These are phyloP conservation scores for Metschnikowia proteae DNA, from an alignment of 805 yeast genomes.

Conservation along the genomic window DNA sequence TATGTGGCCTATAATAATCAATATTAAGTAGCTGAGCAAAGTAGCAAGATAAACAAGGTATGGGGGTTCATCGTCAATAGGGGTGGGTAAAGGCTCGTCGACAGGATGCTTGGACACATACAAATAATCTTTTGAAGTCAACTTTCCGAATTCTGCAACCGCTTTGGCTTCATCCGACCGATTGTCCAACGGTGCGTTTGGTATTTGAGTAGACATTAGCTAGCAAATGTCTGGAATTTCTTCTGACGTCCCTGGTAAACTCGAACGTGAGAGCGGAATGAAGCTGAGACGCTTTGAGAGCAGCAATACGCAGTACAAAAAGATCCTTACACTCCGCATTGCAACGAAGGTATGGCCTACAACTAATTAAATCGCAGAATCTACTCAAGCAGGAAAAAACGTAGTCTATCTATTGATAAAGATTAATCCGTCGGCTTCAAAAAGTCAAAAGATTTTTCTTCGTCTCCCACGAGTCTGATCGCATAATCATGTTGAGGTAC, in stretches of 20 bases:
- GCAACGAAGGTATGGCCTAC: background rate
- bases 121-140: conserved; percentile 62
- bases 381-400: too few species aligned
- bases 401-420: background rate
- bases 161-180: conserved; percentile 31
- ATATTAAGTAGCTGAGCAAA: conserved; percentile 76
- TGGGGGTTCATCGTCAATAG: conserved; percentile 82
- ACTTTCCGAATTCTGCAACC: conserved; percentile 69
- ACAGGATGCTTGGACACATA: conserved; percentile 57
- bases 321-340: background rate
- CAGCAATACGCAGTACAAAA: background rate
- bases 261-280: background rate
- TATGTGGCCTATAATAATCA: conserved; percentile 85
- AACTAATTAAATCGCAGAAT: too few species aligned
- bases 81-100: conserved; percentile 56
- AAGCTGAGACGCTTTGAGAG: background rate
- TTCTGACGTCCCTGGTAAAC: conserved; percentile 1
- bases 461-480: conserved; percentile 31
- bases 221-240: background rate
- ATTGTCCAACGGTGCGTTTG: conserved; percentile 37
- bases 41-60: conserved; percentile 75
- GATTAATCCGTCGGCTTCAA: background rate
- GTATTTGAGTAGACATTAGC: conserved; percentile 25
- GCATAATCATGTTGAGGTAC: conserved; percentile 63
- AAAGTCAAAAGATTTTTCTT: conserved; percentile 20